phyloP scores from a whole-genome alignment of 495 filamentous ascomycete genomes.

The Penicillium bialowiezense region DNA sequence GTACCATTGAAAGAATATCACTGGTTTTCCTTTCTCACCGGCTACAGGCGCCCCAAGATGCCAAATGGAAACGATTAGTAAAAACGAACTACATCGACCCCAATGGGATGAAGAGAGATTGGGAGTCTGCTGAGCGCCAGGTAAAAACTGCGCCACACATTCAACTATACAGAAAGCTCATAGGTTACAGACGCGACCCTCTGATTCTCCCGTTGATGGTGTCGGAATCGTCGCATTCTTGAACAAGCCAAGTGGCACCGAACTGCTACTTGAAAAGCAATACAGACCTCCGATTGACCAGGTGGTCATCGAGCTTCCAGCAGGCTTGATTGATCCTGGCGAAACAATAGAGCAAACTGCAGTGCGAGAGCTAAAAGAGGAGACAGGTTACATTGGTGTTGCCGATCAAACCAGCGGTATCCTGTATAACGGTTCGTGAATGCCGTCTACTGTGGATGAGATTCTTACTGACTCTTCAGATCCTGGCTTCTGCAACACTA shows the following conservation, averaged over 20 bases:
- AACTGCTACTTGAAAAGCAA: conserved; percentile 75
- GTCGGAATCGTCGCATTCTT: conserved; percentile 81
- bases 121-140: conserved; percentile 71
- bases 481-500: conserved; percentile 85
- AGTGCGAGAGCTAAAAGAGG: conserved; percentile 75
- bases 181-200: conserved; percentile 51
- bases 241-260: conserved; percentile 59
- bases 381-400: conserved; percentile 76
- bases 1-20: neutral
- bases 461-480: conserved; percentile 31
- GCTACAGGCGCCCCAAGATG: conserved; percentile 43
- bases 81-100: conserved; percentile 68
- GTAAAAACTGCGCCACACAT: conserved; percentile 10
- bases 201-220: conserved; percentile 65
- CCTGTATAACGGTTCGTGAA: conserved; percentile 77
- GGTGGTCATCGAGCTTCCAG: conserved; percentile 70
- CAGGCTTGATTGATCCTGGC: conserved; percentile 72
- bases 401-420: conserved; percentile 63
- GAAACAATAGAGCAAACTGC: conserved; percentile 70
- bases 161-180: neutral
- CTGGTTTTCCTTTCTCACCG: too few relatives aligned
- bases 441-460: neutral
- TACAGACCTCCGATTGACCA: conserved; percentile 73
- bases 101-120: conserved; percentile 57
- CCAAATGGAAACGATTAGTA: conserved; percentile 63